These are phyloP conservation scores for Reutealis trisperma DNA, from an alignment of 345 rosid genomes.

Conservation along the genomic window DNA sequence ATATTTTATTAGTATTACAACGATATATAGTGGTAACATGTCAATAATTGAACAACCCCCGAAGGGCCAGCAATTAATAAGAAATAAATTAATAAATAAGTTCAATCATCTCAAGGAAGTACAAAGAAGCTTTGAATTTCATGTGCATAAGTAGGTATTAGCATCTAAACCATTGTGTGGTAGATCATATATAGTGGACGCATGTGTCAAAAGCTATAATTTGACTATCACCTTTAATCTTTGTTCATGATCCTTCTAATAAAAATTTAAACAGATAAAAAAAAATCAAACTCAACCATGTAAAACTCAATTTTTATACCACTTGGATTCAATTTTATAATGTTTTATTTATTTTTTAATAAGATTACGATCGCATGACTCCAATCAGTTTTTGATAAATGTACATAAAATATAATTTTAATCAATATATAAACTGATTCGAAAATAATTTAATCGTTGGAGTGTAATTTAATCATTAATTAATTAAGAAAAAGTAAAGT, in stretches of 20 bases:
- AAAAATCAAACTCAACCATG: neutral
- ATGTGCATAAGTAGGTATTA: neutral
- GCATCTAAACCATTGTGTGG: neutral
- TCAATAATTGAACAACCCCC: no score
- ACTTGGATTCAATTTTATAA: neutral
- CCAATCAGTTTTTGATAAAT: no score
- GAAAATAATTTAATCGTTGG: no score
- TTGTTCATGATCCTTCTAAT: constrained; percentile 2
- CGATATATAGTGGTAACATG: no score
- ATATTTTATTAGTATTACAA: no score
- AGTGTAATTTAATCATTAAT: no score
- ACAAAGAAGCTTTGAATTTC: neutral
- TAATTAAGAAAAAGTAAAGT: no score
- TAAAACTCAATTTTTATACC: neutral
- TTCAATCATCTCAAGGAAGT: neutral
- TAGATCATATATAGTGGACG: neutral
- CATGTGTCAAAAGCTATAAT: constrained; percentile 1
- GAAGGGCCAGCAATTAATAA: no score
- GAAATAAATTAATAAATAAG: neutral
- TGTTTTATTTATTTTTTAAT: neutral
- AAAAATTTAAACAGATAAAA: neutral
- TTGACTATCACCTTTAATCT: neutral
- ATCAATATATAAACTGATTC: no score
- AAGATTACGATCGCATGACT: no score
- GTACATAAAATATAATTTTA: no score